Base-by-base conservation (phyloP, 1,284 basidiomycete genomes). In the Boletus albobrunnescens region DNA sequence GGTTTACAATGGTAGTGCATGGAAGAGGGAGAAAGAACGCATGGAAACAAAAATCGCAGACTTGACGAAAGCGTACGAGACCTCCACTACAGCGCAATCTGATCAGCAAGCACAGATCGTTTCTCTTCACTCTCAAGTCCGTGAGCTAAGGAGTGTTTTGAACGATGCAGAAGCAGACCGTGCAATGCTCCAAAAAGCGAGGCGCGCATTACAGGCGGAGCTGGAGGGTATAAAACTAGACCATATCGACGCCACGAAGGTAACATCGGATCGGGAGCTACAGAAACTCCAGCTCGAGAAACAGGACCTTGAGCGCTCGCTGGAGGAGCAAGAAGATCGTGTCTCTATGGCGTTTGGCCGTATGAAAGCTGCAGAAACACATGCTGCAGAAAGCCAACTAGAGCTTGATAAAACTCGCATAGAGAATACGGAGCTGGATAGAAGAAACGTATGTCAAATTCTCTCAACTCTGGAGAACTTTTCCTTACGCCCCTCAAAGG, bases 11-110 rank as follows among this genome's bases (percentile, higher is more conserved):
- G 82, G 82, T 37, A 78, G 82, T 10, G 80, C 84, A 4, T 92
- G 89, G 88, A 87, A 87, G 71, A 87, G 88, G 56, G 89, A 92
- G 67, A 89, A 83, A 63, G 89, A 91, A 51, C 82, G 87, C 10
- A 71, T 92, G 63, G 88, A 93, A 52, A 84, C 80, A 36, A 91
- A 91, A 73, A 87, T 91, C 42, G 65, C 65, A 9, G 87, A 91
- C 61, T 63, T 91, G 46, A 84, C 79, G 14, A 83, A 82, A 45
- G 90, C 87, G 1, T 91, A 87, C 61, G 85, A 91, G 52, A 75
- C 85, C 0, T 86, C 89, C 1, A 77, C 78, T 2, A 75, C 77
- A 23, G 82, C 79, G 0, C 87, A 91, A 57, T 71, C 82, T 0
- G 87, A 91, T 54, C 84, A 91, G 55, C 91, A 92, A 61, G 73